Percentiles rank a stretch among this genome's conserved stretches.
Evolutionary conservation across 2,329 filamentous ascomycete species (phyloP).

Genomic region (Hypoxylon sp.): DNA sequence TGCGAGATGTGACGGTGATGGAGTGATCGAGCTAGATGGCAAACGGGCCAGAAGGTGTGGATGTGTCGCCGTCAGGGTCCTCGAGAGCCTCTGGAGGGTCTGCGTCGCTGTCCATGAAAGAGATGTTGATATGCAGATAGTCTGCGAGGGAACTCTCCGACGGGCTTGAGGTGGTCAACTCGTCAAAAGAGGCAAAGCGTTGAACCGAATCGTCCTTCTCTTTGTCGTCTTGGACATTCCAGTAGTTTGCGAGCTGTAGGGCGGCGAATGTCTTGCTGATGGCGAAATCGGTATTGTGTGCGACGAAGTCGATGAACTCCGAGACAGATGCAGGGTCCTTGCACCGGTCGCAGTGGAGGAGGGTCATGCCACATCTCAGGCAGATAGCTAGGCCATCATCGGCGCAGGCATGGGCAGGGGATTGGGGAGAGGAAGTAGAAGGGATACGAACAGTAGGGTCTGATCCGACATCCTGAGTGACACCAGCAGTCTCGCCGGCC

Average conservation of each 20-base stretch:
- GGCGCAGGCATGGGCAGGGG: constrained; percentile 14
- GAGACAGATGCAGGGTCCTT: constrained; percentile 42
- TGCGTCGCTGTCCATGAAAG: constrained; percentile 32
- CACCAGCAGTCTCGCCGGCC: constrained; percentile 93
- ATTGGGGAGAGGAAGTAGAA: constrained; percentile 44
- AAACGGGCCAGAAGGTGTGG: too few species aligned
- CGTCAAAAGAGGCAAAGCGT: constrained; percentile 34
- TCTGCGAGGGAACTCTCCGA: constrained; percentile 31
- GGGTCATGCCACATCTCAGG: constrained; percentile 44
- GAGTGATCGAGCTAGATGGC: too few species aligned
- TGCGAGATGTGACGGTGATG: too few species aligned
- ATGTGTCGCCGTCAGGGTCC: constrained; percentile 33
- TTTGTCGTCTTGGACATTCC: constrained; percentile 35
- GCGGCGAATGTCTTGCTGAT: constrained; percentile 29
- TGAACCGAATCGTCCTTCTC: constrained; percentile 30
- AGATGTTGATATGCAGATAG: constrained; percentile 34
- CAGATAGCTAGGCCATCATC: constrained; percentile 41
- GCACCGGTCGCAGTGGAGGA: constrained; percentile 44
- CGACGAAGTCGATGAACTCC: constrained; percentile 42
- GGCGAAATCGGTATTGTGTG: constrained; percentile 35
- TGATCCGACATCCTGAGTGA: constrained; percentile 94
- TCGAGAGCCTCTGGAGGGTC: constrained; percentile 37
- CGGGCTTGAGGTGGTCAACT: constrained; percentile 15
- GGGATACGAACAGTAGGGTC: constrained; percentile 94
- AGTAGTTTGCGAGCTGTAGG: constrained; percentile 34